Base-by-base conservation (phyloP, 1,139 yeast species). In the Suhomyces panamericanus region DNA sequence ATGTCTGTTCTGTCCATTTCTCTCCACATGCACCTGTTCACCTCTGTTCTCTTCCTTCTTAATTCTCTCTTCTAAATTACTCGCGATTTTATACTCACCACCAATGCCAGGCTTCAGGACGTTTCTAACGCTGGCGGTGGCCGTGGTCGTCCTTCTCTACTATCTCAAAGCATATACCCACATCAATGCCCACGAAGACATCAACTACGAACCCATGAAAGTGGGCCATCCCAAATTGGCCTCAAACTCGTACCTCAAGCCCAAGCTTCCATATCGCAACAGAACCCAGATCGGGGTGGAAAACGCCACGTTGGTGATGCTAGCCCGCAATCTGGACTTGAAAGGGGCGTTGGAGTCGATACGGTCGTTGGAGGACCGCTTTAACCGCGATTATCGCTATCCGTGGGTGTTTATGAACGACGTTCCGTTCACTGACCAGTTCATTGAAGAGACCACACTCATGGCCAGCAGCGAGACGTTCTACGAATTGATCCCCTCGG, bases 401-500 rank as follows among this genome's bases (percentile, higher is more conserved):
- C 78, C 78, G 1, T 69, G 79, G 76, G 73, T 75, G 5, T 73
- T 75, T 42, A 52, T 73, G 41, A 70, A 72, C 50, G 79, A 75
- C 37, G 77, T 59, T 9, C 76, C 77, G 3, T 72, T 73, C 49
- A 63, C 54, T 22, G 65, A 62, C 15, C 75, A 67, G 16, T 73
- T 73, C 52, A 72, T 64, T 16, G 76, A 70, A 42, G 61, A 79
- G 53, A 90, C 97, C 0, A 71, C 85, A 1, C 76, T 87, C 26
- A 87, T 91, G 96, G 96, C 91, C 0, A 84, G 91, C 48, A 95
- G 96, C 0, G 64, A 77, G 40, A 81, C 91, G 1, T 74, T 48
- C 50, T 71, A 75, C 52, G 79, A 74, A 48, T 57, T 74, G 37
- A 69, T 75, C 2, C 78, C 79, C 0, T 51, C 47, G 27, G 62